Evolutionary conservation across 1,284 basidiomycete species (phyloP).

Genomic region (Taiwanofungus camphoratus): DNA sequence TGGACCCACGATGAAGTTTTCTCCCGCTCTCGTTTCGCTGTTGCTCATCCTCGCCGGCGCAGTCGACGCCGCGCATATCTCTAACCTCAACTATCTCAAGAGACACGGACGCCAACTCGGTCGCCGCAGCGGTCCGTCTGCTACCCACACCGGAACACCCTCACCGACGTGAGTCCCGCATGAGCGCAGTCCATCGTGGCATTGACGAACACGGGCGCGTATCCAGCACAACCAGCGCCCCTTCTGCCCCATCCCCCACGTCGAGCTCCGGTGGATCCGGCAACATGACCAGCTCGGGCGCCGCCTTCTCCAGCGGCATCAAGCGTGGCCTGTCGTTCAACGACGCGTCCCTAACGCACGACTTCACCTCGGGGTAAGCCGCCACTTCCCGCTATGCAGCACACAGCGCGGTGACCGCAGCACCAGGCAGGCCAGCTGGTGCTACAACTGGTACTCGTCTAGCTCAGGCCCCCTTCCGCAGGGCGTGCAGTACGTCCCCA

Average conservation of each 20-base stretch:
- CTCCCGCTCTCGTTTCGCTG: slow-evolving; percentile 20
- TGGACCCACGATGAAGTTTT: slow-evolving; percentile 24
- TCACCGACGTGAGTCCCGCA: slow-evolving; percentile 5
- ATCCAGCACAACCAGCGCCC: neutral
- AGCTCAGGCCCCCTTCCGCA: slow-evolving; percentile 18
- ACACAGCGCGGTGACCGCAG: too few species aligned
- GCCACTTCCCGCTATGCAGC: too few species aligned
- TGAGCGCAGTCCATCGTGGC: neutral
- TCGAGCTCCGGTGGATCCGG: slow-evolving; percentile 1
- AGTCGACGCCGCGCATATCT: slow-evolving; percentile 21
- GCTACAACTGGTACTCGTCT: slow-evolving; percentile 26
- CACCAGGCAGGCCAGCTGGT: slow-evolving; percentile 22
- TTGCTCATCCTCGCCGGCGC: slow-evolving; percentile 21
- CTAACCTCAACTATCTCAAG: slow-evolving; percentile 7
- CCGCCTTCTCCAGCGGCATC: slow-evolving; percentile 5
- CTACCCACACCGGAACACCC: slow-evolving; percentile 9
- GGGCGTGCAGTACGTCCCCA: slow-evolving; percentile 22
- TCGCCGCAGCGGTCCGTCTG: slow-evolving; percentile 19
- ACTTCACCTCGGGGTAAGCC: slow-evolving; percentile 23
- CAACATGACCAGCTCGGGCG: neutral
- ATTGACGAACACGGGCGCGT: neutral
- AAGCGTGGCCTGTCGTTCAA: slow-evolving; percentile 29
- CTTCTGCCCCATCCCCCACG: slow-evolving; percentile 1
- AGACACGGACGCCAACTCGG: neutral
- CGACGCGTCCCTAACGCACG: slow-evolving; percentile 18